A percentile compares a stretch with the other conserved stretches of the same genome.
These are phyloP conservation scores for Cutaneotrichosporon sp. DNA, from an alignment of 1,284 basidiomycete genomes.

Conservation along the genomic window DNA sequence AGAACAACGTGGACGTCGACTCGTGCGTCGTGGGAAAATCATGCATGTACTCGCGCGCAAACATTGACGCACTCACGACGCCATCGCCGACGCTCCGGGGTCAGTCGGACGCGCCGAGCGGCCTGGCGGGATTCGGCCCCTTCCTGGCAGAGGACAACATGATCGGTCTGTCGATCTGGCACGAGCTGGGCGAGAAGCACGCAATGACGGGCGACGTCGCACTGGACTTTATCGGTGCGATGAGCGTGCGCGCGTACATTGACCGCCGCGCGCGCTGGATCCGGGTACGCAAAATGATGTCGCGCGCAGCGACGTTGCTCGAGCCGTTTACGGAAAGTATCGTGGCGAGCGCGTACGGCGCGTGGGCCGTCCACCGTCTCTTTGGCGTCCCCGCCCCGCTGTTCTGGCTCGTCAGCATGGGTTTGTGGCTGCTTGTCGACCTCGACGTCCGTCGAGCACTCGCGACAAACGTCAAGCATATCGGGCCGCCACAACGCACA, in stretches of 20 bases:
- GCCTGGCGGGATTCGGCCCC: conserved; percentile 68
- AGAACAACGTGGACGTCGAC: conserved; percentile 65
- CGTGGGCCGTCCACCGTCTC: conserved; percentile 56
- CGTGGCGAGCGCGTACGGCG: conserved; percentile 61
- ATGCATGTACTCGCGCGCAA: conserved; percentile 85
- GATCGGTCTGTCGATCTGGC: conserved; percentile 84
- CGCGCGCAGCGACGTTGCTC: conserved; percentile 68
- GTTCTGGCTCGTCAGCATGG: conserved; percentile 66
- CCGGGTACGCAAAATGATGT: conserved; percentile 87
- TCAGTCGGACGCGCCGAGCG: conserved; percentile 46
- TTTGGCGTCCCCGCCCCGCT: conserved; percentile 58
- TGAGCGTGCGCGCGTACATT: conserved; percentile 74
- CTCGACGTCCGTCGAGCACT: conserved; percentile 37
- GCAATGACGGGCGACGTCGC: conserved; percentile 83
- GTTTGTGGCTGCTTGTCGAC: conserved; percentile 53
- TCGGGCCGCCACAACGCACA: conserved; percentile 57
- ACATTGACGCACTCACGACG: conserved; percentile 49
- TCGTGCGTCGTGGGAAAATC: conserved; percentile 98
- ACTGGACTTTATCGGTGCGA: conserved; percentile 77
- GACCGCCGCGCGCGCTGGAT: conserved; percentile 87
- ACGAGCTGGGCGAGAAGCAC: conserved; percentile 78
- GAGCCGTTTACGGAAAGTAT: conserved; percentile 88
- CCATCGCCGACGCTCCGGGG: conserved; percentile 35
- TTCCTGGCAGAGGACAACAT: conserved; percentile 95
- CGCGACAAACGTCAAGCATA: conserved; percentile 58